Evolutionary conservation across 2,329 filamentous ascomycete species (phyloP), one percentile per base, ranked within the genome.

Genomic region (Neocucurbitaria cava): DNA sequence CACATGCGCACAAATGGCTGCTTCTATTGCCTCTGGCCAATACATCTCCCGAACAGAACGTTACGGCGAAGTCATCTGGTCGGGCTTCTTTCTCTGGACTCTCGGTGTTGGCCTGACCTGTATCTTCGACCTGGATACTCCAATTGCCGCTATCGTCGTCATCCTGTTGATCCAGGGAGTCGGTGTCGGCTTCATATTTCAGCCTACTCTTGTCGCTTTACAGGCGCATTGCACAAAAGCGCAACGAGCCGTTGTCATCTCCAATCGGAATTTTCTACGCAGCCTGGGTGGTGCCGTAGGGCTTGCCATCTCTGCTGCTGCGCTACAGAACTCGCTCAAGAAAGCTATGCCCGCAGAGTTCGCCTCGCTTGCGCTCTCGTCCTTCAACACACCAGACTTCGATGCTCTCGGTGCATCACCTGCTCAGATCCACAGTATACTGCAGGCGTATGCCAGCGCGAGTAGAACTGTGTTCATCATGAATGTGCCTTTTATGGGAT

Each of bases 211-310:
- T 0, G 78, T 87, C 4, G 85, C 85, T 3, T 69, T 84, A 13
- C 85, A 87, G 65, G 83, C 84, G 0, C 66, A 71, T 33, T 64
- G 61, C 20, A 76, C 78, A 1, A 85, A 85, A 65, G 73, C 80
- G 0, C 82, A 87, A 39, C 79, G 86, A 18, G 86, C 87, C 0
- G 82, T 88, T 1, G 81, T 87, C 18, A 88, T 87, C 31, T 85
- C 83, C 2, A 82, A 83, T 46, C 79, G 86, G 1, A 89, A 89
- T 61, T 88, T 88, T 65, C 78, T 87, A 55, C 81, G 87, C 7
- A 83, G 81, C 42, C 74, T 85, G 3, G 86, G 87, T 9, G 86
- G 85, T 21, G 78, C 85, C 1, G 77, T 81, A 13, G 85, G 86
- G 0, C 78, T 89, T 0, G 85, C 84, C 0, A 74, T 87, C 8